A percentile compares a stretch with the other conserved stretches of the same genome.
These are phyloP conservation scores for Phanerochaete sordida DNA, from an alignment of 768 basidiomycete genomes.

Conservation along the genomic window DNA sequence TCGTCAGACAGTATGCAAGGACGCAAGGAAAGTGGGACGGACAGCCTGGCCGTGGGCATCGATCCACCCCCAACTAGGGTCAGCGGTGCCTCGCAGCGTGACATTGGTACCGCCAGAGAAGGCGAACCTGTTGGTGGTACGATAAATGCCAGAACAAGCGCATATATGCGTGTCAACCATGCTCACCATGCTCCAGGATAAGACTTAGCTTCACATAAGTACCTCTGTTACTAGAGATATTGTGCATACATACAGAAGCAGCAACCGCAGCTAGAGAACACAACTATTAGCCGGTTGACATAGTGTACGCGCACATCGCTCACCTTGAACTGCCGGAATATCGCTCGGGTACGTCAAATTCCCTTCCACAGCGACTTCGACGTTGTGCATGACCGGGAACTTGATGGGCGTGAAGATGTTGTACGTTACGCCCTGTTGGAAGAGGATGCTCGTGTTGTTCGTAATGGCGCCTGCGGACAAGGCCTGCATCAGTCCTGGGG, in stretches of 20 bases:
- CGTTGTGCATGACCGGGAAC: conserved; percentile 52
- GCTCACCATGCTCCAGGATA: conserved; percentile 44
- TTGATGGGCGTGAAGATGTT: conserved; percentile 59
- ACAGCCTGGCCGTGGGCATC: conserved; percentile 52
- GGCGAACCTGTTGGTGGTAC: conserved; percentile 38
- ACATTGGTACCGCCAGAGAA: conserved; percentile 56
- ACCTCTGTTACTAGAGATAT: too few relatives aligned
- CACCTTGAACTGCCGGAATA: conserved; percentile 49
- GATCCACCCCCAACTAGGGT: conserved; percentile 64
- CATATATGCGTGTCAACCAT: too few relatives aligned
- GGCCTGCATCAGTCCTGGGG: conserved; percentile 42
- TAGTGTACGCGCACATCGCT: not conserved
- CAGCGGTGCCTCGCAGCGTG: conserved; percentile 50
- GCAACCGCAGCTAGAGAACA: conserved; percentile 28
- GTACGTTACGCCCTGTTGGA: conserved; percentile 52
- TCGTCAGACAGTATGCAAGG: not conserved
- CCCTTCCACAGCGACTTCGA: conserved; percentile 54
- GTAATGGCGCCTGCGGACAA: conserved; percentile 33
- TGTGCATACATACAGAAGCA: conserved; percentile 33
- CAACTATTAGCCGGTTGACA: too few relatives aligned
- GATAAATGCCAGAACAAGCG: not conserved
- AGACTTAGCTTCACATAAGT: too few relatives aligned
- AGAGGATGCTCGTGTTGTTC: conserved; percentile 45
- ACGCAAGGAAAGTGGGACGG: not conserved
- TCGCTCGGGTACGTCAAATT: conserved; percentile 54